Base-by-base conservation (phyloP, 1,284 basidiomycete genomes). In the Naganishia liquefaciens region DNA sequence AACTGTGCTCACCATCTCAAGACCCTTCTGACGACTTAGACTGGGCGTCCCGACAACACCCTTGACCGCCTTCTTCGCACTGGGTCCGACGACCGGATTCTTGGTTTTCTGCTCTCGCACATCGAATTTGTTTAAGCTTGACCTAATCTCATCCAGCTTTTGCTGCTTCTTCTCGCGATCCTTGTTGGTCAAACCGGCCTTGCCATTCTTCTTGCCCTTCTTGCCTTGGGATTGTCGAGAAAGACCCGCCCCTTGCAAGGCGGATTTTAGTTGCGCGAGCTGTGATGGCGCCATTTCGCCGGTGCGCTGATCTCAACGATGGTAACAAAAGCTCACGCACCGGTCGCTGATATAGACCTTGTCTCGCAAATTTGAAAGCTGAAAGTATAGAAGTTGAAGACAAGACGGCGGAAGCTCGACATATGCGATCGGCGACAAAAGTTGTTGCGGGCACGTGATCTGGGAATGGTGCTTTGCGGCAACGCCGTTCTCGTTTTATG, bases 41-140 rank as follows among this genome's bases (percentile, higher is more conserved):
- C 90, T 90, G 21, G 95, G 95, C 66, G 85, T 84, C 5, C 94
- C 95, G 3, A 81, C 82, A 0, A 88, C 84, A 50, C 93, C 95
- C 75, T 91, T 93, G 49, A 94, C 80, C 57, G 60, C 66, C 54
- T 68, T 62, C 23, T 55, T 65, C 11, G 42, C 50, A 75, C 88
- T 91, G 54, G 90, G 81, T 19, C 91, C 94, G 7, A 88, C 90
- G 11, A 93, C 91, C 78, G 94, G 90, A 76, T 95, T 91, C 80
- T 98, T 98, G 54, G 90, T 82, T 76, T 88, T 91, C 6, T 90
- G 93, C 73, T 93, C 88, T 71, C 91, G 89, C 71, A 88, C 84
- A 76, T 99, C 95, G 79, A 99, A 99, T 30, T 91, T 90, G 80
- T 98, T 98, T 72, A 98, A 83, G 69, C 85, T 86, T 69, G 86